Base-by-base conservation (phyloP, 1,284 basidiomycete genomes). In the Ganoderma sinense region DNA sequence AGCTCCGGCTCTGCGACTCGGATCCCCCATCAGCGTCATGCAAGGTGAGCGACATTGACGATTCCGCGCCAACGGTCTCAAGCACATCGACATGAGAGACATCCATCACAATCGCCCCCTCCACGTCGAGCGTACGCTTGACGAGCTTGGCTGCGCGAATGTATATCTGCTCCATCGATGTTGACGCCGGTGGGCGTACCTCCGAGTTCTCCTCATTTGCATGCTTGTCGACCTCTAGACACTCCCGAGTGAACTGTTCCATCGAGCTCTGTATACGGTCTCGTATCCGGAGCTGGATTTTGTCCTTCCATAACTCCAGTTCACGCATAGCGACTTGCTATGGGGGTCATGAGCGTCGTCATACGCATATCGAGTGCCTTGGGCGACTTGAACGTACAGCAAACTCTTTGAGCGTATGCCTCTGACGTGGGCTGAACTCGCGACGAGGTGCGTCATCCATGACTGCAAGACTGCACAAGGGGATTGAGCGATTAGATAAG, bases 171-270 rank as follows among this genome's bases (percentile, higher is more conserved):
- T 96, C 94, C 94, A 97, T 97, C 16, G 92, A 91, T 31, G 72
- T 68, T 26, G 77, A 71, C 0, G 75, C 73, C 18, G 77, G 76
- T 60, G 78, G 75, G 40, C 76, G 71, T 39, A 74, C 71, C 53
- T 77, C 77, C 23, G 70, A 65, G 33, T 71, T 71, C 48, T 79
- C 77, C 26, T 73, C 74, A 62, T 85, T 82, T 11, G 83, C 80
- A 69, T 91, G 87, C 67, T 86, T 90, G 78, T 98, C 96, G 75
- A 97, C 94, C 79, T 98, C 97, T 53, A 98, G 87, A 76, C 96
- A 97, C 81, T 98, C 96, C 62, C 97, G 90, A 63, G 95, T 97
- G 78, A 98, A 98, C 74, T 94, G 89, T 80, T 98, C 97, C 94
- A 98, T 98, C 86, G 64, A 65, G 33, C 84, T 94, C 78, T 98